Percentiles rank a stretch among this genome's conserved stretches.
These are phyloP conservation scores for Cicer pinnatifidum DNA, from an alignment of 306 rosid species.

Conservation along the genomic window DNA sequence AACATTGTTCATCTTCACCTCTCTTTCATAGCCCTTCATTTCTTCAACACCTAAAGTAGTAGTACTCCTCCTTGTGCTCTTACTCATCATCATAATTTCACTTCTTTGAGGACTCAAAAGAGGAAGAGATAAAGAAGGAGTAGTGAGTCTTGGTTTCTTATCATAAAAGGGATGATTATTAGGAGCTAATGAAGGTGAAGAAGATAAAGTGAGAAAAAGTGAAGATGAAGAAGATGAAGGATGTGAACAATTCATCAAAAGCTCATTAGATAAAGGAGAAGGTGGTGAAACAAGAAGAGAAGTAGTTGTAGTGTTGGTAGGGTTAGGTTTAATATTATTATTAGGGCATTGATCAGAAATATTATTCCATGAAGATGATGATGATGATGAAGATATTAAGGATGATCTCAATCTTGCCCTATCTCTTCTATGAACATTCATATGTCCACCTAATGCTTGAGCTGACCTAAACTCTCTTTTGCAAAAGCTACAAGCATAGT, in stretches of 20 bases:
- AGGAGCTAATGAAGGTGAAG: conserved; percentile 48
- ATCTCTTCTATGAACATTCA: conserved; percentile 93
- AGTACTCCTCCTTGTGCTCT: conserved; percentile 6
- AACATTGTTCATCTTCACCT: conserved; percentile 42
- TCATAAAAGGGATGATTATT: conserved; percentile 35
- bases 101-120: conserved; percentile 50
- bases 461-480: conserved; percentile 83
- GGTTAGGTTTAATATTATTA: conserved; percentile 39
- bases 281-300: conserved; percentile 11
- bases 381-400: conserved; percentile 46
- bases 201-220: conserved; percentile 42
- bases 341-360: conserved; percentile 47
- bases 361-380: conserved; percentile 48
- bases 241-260: conserved; percentile 35
- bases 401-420: conserved; percentile 73
- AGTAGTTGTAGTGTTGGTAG: conserved; percentile 46
- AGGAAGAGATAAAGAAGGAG: conserved; percentile 31
- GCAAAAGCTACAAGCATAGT: conserved; percentile 77
- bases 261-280: conserved; percentile 40
- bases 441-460: conserved; percentile 88
- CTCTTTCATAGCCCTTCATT: conserved; percentile 37
- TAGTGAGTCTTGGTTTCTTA: conserved; percentile 46
- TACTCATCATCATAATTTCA: conserved; percentile 19
- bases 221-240: conserved; percentile 36
- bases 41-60: conserved; percentile 12